Percentiles rank a stretch among this genome's conserved stretches.
These are phyloP conservation scores for Acorus gramineus DNA, from an alignment of 106 monocot species.

Conservation along the genomic window DNA sequence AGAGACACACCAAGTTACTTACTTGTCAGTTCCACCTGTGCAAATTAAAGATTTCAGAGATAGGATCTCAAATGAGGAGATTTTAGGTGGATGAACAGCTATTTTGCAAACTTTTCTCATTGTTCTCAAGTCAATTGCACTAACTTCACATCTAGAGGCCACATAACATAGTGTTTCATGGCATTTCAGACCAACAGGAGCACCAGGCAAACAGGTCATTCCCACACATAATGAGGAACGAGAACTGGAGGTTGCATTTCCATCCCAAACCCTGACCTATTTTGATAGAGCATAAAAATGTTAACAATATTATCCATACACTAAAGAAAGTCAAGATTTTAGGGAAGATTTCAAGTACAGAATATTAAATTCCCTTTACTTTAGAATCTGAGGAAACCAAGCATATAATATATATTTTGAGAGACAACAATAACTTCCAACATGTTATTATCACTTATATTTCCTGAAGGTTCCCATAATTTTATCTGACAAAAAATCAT, in stretches of 20 bases:
- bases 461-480: too few relatives aligned
- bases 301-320: too few relatives aligned
- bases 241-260: slow-evolving; percentile 25
- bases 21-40: slow-evolving; percentile 68
- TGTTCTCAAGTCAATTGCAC: slow-evolving; percentile 59
- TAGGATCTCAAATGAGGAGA: slow-evolving; percentile 52
- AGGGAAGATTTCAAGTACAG: too few relatives aligned
- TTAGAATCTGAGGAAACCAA: too few relatives aligned
- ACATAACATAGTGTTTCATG: slow-evolving; percentile 59
- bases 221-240: slow-evolving; percentile 78
- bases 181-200: slow-evolving; percentile 57
- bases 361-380: too few relatives aligned
- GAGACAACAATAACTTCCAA: too few relatives aligned
- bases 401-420: too few relatives aligned
- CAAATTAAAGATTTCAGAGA: slow-evolving; percentile 56
- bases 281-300: too few relatives aligned
- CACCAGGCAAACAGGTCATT: slow-evolving; percentile 33
- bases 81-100: slow-evolving; percentile 27
- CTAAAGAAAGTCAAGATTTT: too few relatives aligned
- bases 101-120: slow-evolving; percentile 42
- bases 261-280: slow-evolving; percentile 72
- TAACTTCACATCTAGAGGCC: slow-evolving; percentile 48
- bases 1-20: slow-evolving; percentile 10
- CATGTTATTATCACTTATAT: too few relatives aligned
- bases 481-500: too few relatives aligned